Percentiles rank a stretch among this genome's conserved stretches.
Evolutionary conservation across 2,329 filamentous ascomycete genomes (phyloP).

Genomic region (Pseudogymnoascus sp.): DNA sequence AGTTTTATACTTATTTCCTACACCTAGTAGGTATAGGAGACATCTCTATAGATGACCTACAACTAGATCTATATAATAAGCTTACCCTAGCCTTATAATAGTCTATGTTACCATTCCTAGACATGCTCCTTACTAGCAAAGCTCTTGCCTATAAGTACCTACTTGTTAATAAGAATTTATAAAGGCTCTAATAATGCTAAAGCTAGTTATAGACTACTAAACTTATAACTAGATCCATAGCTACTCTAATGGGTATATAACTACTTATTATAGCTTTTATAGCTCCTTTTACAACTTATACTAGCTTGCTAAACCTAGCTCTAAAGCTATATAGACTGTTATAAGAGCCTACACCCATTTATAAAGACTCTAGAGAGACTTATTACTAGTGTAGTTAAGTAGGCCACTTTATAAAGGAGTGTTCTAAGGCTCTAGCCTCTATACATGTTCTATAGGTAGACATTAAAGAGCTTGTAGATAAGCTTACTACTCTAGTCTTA

Average conservation of each 20-base stretch:
- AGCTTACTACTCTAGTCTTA: not conserved
- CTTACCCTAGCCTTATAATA: not conserved
- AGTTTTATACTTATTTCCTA: not conserved
- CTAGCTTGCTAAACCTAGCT: not conserved
- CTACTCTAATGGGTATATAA: not conserved
- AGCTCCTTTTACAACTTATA: not conserved
- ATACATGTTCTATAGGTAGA: not conserved
- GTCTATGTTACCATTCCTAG: not conserved
- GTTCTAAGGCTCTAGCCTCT: not conserved
- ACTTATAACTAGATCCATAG: not conserved
- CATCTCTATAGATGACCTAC: not conserved
- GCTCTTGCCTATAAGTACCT: not conserved
- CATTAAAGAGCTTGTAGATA: not conserved
- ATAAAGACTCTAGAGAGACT: not conserved
- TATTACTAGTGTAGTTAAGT: not conserved
- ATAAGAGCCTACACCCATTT: not conserved
- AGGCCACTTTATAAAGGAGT: not conserved
- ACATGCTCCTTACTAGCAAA: not conserved
- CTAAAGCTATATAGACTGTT: not conserved
- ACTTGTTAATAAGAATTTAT: not conserved
- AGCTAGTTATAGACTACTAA: not conserved
- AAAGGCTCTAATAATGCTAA: not conserved
- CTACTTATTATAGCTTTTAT: not conserved
- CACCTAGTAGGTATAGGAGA: not conserved
- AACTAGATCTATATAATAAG: not conserved